These are phyloP conservation scores for Torulaspora gathmanii DNA, from an alignment of 805 yeast genomes.

Conservation along the genomic window DNA sequence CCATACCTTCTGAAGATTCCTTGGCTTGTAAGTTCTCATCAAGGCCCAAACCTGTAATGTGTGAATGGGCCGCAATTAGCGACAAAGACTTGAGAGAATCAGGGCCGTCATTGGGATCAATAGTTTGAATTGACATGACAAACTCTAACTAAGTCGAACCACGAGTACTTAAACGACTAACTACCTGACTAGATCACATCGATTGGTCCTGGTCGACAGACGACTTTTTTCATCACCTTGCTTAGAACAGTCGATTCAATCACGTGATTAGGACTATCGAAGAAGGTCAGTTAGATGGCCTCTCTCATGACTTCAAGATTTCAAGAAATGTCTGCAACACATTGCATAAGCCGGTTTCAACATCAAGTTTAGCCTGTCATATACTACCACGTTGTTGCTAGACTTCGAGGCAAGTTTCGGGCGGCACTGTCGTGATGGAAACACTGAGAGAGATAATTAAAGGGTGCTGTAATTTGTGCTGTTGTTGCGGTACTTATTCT, in stretches of 20 bases:
- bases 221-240: background rate
- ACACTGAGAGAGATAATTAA: slow-evolving; percentile 10
- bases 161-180: background rate
- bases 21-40: slow-evolving; percentile 86
- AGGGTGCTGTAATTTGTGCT: slow-evolving; percentile 25
- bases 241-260: background rate
- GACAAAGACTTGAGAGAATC: slow-evolving; percentile 60
- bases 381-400: background rate
- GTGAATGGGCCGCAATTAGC: slow-evolving; percentile 95
- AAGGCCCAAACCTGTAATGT: slow-evolving; percentile 92
- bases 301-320: background rate
- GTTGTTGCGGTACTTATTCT: slow-evolving; percentile 42
- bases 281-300: background rate
- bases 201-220: background rate
- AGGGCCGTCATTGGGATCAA: slow-evolving; percentile 36
- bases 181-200: background rate
- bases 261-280: background rate
- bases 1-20: slow-evolving; percentile 87
- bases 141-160: background rate
- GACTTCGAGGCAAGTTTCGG: background rate
- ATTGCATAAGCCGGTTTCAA: no score
- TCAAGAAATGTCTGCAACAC: no score
- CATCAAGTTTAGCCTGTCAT: no score
- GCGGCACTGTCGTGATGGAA: slow-evolving; percentile 5
- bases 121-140: slow-evolving; percentile 41